Conservation (phyloP, 2,329 filamentous ascomycete species). For the Aspergillus ruber region DNA sequence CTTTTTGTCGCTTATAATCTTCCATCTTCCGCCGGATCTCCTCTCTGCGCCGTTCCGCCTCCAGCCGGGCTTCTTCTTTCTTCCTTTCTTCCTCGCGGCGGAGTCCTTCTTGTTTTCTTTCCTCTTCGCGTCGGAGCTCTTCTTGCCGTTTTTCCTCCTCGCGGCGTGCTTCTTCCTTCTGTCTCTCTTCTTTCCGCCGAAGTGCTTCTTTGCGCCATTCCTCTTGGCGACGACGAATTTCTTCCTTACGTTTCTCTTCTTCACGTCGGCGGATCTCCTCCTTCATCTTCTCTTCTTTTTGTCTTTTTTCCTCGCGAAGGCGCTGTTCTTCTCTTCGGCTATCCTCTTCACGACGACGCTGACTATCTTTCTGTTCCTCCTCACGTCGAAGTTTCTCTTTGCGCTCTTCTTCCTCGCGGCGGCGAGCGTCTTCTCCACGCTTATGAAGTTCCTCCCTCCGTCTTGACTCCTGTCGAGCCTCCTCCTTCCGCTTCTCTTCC, state of each 20-base stretch:
- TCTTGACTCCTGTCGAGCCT: too few relatives aligned
- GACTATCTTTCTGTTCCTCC: constrained; percentile 13
- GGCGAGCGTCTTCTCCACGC: constrained; percentile 12
- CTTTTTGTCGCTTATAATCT: constrained; percentile 29
- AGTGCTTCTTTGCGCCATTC: constrained; percentile 27
- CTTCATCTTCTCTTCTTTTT: constrained; percentile 17
- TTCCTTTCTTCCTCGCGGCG: background rate
- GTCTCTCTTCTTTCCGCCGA: constrained; percentile 6
- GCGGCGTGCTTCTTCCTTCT: constrained; percentile 1
- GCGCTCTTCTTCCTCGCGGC: constrained; percentile 3
- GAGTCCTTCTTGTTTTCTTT: constrained; percentile 3
- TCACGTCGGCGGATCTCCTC: too few relatives aligned
- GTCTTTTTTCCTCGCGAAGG: constrained; percentile 9
- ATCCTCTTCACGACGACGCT: constrained; percentile 12
- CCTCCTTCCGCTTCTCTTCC: too few relatives aligned
- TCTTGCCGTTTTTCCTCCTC: constrained; percentile 2
- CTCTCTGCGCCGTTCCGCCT: constrained; percentile 24
- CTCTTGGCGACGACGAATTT: constrained; percentile 7
- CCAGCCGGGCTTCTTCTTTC: constrained; percentile 1
- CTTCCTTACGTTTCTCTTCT: too few relatives aligned
- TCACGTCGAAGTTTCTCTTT: constrained; percentile 28
- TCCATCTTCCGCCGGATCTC: constrained; percentile 34
- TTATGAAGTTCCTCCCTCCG: too few relatives aligned
- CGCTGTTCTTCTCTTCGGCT: constrained; percentile 19
- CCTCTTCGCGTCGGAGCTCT: background rate